Conservation (phyloP, 176 grass and related monocot genomes). For the Hyparrhenia diplandra region DNA sequence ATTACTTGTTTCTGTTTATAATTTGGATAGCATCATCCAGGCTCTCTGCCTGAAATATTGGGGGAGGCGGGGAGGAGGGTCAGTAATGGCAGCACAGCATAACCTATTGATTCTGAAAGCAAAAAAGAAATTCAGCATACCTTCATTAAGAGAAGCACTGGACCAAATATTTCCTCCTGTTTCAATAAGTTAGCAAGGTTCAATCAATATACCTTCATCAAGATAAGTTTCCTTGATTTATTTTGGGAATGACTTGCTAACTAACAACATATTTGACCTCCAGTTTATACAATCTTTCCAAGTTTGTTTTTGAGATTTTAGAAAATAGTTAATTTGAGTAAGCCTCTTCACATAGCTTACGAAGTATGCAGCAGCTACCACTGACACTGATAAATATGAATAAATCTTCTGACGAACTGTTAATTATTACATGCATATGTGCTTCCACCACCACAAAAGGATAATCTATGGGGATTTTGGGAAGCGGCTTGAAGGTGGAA, state of each 20-base stretch:
- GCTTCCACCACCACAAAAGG: neutral
- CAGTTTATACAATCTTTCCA: neutral
- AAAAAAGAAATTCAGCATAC: conserved; percentile 19
- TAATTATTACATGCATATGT: neutral
- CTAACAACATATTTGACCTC: neutral
- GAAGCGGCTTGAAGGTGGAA: neutral
- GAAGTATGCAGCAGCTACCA: neutral
- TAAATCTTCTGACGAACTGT: neutral
- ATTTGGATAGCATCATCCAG: conserved; percentile 87
- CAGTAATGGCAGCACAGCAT: neutral
- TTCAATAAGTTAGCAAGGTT: neutral
- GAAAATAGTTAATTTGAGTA: neutral
- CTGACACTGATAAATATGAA: neutral
- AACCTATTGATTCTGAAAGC: neutral
- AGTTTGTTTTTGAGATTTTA: too few relatives aligned
- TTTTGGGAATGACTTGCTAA: neutral
- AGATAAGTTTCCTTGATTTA: neutral
- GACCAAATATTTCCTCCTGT: conserved; percentile 91
- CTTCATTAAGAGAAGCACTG: conserved; percentile 97
- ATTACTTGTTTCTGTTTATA: conserved; percentile 91
- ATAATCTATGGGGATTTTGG: neutral
- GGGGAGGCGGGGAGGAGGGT: neutral
- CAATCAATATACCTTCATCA: too few relatives aligned
- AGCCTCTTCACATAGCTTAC: neutral
- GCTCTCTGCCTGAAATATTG: conserved; percentile 64